Conservation (phyloP, 2,329 filamentous ascomycete genomes). For the Arthroderma uncinatum region DNA sequence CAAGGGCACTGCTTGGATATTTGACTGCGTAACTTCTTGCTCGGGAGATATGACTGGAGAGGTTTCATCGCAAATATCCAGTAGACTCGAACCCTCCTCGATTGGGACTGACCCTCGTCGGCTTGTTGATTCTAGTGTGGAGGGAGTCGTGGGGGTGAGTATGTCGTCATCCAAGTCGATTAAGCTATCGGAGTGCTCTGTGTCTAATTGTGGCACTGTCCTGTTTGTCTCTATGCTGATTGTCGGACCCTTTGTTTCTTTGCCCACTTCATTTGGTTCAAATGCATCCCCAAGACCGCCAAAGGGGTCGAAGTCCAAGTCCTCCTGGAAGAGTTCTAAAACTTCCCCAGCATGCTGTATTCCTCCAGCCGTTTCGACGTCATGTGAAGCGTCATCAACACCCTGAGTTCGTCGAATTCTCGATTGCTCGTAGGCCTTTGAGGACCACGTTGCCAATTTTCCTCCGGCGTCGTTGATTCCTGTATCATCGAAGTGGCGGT, state of each 20-base stretch:
- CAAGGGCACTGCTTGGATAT: too few relatives aligned
- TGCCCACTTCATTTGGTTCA: slow-evolving; percentile 2
- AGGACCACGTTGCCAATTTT: slow-evolving; percentile 2
- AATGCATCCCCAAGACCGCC: slow-evolving; percentile 8
- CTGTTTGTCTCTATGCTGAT: not conserved
- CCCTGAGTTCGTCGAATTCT: slow-evolving; percentile 4
- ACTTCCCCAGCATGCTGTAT: slow-evolving; percentile 27
- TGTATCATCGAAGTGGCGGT: slow-evolving; percentile 24
- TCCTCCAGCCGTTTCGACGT: slow-evolving; percentile 25
- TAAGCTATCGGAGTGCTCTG: not conserved
- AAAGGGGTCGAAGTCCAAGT: slow-evolving; percentile 9
- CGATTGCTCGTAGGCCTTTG: not conserved
- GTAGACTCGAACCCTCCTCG: slow-evolving; percentile 4
- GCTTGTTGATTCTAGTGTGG: not conserved
- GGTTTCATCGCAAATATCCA: slow-evolving; percentile 4
- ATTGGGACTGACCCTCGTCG: not conserved
- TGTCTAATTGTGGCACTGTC: not conserved
- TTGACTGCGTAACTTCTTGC: not conserved
- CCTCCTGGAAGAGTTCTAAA: slow-evolving; percentile 23
- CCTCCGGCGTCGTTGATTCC: slow-evolving; percentile 10
- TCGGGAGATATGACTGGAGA: not conserved
- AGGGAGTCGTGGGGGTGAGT: not conserved
- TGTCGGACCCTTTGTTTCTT: not conserved
- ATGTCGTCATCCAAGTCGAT: slow-evolving; percentile 2
- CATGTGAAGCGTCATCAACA: slow-evolving; percentile 6